Percentiles rank a stretch among this genome's conserved stretches.
These are phyloP conservation scores for Eucalyptus curtisii DNA, from an alignment of 345 rosid genomes.

Conservation along the genomic window DNA sequence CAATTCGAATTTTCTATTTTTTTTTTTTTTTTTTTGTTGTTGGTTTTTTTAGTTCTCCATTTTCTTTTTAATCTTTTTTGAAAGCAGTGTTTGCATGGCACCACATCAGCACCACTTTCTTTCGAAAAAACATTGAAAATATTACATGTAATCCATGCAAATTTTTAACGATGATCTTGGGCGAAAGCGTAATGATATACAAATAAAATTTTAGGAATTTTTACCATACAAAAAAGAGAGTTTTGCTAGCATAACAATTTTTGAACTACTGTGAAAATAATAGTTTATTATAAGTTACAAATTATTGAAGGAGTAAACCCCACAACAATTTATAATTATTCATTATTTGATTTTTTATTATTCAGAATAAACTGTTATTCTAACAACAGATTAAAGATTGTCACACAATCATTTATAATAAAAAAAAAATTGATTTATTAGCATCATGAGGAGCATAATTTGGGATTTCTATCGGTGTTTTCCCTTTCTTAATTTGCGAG, in stretches of 20 bases:
- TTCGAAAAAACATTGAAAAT: too few relatives aligned
- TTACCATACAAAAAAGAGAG: too few relatives aligned
- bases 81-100: not conserved
- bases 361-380: rapidly evolving
- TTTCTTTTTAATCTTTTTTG: not conserved
- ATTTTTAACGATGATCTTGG: rapidly evolving
- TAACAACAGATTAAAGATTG: rapidly evolving
- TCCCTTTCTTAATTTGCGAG: not conserved
- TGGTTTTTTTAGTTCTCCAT: too few relatives aligned
- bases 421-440: not conserved
- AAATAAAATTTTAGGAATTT: not conserved
- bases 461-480: not conserved
- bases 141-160: rapidly evolving
- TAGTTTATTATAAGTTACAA: too few relatives aligned
- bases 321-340: too few relatives aligned
- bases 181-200: not conserved
- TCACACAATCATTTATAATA: too few relatives aligned
- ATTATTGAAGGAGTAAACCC: rapidly evolving
- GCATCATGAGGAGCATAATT: not conserved
- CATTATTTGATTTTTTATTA: too few relatives aligned
- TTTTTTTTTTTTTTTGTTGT: too few relatives aligned
- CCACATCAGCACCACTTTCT: not conserved
- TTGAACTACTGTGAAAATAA: too few relatives aligned
- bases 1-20: not conserved
- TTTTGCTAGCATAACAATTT: too few relatives aligned